Conservation (phyloP, 768 basidiomycete genomes). For the Kwoniella dendrophila region DNA sequence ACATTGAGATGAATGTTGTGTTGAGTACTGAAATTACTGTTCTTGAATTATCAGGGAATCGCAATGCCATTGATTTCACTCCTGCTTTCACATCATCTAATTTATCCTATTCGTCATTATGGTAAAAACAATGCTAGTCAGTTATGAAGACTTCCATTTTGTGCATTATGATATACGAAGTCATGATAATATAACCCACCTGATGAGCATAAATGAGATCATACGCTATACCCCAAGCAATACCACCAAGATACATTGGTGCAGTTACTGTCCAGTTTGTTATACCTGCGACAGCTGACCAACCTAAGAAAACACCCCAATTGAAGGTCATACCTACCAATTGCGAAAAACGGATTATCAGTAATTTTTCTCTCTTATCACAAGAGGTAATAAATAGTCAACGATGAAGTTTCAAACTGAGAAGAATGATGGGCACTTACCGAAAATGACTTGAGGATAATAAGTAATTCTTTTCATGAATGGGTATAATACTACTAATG, state of each 20-base stretch:
- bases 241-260: conserved; percentile 85
- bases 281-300: conserved; percentile 85
- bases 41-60: conserved; percentile 75
- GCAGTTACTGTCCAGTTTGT: conserved; percentile 80
- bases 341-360: background rate
- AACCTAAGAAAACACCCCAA: conserved; percentile 94
- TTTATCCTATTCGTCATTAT: too few species aligned
- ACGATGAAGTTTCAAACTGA: background rate
- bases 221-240: conserved; percentile 94
- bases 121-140: background rate
- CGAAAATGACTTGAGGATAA: conserved; percentile 95
- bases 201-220: conserved; percentile 99
- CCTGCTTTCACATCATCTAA: conserved; percentile 80
- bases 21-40: conserved; percentile 76
- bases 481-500: conserved; percentile 84
- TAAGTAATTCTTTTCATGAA: conserved; percentile 96
- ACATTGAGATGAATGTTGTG: conserved; percentile 68
- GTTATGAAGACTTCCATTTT: background rate
- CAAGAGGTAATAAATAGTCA: too few species aligned
- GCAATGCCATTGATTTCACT: conserved; percentile 89
- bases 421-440: conserved; percentile 58
- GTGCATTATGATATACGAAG: conserved; percentile 1
- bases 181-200: conserved; percentile 57
- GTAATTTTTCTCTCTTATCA: too few species aligned
- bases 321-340: conserved; percentile 84